A percentile compares a stretch with the other conserved stretches of the same genome.
These are phyloP conservation scores for Trichoderma gracile DNA, from an alignment of 2,329 filamentous ascomycete species.

Conservation along the genomic window DNA sequence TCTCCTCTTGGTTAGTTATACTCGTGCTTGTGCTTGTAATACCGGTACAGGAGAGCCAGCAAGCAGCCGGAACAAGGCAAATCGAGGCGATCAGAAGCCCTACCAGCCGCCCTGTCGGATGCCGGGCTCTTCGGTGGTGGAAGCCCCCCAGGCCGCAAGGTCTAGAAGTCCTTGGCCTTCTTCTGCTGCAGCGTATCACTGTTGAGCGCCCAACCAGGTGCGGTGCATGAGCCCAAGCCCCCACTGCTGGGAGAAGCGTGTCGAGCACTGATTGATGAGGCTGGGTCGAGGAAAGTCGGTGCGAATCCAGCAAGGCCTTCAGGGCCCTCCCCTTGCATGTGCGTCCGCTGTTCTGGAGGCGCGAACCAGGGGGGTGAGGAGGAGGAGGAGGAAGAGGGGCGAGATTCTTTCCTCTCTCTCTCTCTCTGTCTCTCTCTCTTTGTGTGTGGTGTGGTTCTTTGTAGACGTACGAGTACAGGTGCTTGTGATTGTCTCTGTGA, in stretches of 20 bases:
- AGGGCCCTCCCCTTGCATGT: constrained; percentile 22
- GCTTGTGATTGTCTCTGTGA: background rate
- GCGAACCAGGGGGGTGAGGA: constrained; percentile 11
- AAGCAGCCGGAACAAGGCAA: background rate
- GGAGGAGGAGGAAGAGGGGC: background rate
- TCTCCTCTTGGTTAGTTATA: too few species aligned
- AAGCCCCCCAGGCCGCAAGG: background rate
- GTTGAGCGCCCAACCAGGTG: constrained; percentile 19
- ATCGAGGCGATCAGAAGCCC: constrained; percentile 15
- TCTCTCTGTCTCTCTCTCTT: too few species aligned
- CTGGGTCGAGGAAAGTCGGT: constrained; percentile 15
- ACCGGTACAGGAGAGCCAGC: background rate
- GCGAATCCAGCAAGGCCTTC: background rate
- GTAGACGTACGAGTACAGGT: background rate
- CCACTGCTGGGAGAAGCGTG: constrained; percentile 19
- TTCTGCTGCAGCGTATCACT: background rate
- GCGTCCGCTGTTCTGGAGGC: constrained; percentile 8
- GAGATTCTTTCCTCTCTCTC: too few species aligned
- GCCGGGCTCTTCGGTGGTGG: constrained; percentile 14
- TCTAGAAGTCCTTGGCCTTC: background rate
- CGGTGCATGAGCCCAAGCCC: constrained; percentile 18
- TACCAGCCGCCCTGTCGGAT: constrained; percentile 12
- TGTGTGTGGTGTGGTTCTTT: background rate
- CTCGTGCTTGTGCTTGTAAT: background rate
- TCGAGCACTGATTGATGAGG: constrained; percentile 25